phyloP scores from a whole-genome alignment of 2,329 filamentous ascomycete genomes.

The Teratosphaeria viscida region DNA sequence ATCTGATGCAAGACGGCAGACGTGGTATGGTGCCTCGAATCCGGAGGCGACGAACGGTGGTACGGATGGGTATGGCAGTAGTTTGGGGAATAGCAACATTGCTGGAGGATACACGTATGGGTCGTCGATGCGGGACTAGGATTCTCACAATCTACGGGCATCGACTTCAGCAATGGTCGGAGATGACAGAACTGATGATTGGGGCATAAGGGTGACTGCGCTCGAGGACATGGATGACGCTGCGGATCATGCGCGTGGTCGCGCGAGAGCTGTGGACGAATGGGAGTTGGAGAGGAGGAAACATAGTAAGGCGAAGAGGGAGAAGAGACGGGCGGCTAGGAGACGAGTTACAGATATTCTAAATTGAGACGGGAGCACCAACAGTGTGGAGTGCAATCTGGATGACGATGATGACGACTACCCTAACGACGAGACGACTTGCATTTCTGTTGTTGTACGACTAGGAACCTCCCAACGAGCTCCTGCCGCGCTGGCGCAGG shows the following conservation, averaged over 20 bases:
- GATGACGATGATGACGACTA: background rate
- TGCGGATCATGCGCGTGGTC: background rate
- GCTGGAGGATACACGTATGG: conserved; percentile 1
- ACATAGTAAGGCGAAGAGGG: background rate
- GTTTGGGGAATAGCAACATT: background rate
- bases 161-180: background rate
- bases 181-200: background rate
- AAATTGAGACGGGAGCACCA: background rate
- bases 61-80: conserved; percentile 6
- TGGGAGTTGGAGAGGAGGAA: background rate
- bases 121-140: conserved; percentile 1
- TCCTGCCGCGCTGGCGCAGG: background rate
- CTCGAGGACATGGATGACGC: background rate
- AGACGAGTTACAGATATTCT: background rate
- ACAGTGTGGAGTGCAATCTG: background rate
- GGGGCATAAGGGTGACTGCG: background rate
- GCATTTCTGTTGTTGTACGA: background rate
- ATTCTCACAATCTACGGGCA: background rate
- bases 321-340: background rate
- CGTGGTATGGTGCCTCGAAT: conserved; percentile 1
- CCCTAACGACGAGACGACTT: background rate
- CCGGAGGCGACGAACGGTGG: background rate
- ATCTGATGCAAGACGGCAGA: background rate
- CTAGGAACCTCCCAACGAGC: background rate
- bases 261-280: background rate